These are phyloP conservation scores for Eucalyptus globulus DNA, from an alignment of 345 rosid species.

Conservation along the genomic window DNA sequence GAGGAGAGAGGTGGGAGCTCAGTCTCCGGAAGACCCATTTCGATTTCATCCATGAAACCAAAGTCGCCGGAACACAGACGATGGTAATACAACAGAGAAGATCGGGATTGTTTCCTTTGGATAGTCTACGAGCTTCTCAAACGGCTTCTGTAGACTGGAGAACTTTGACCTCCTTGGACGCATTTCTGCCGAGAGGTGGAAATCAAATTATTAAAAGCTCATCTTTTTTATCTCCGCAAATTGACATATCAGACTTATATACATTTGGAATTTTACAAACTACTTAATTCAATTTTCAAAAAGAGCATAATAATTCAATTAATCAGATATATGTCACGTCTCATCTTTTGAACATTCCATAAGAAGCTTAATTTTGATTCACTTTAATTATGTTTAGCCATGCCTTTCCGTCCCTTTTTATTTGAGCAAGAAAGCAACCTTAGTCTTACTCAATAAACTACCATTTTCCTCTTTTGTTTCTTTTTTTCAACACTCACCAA, in stretches of 20 bases:
- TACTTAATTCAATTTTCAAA: background rate
- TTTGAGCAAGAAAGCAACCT: background rate
- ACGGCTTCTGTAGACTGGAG: background rate
- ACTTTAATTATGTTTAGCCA: background rate
- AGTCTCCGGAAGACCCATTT: constrained; percentile 55
- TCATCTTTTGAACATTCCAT: background rate
- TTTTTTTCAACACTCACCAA: background rate
- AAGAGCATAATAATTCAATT: background rate
- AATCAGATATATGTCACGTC: rapidly evolving
- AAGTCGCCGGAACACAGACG: background rate
- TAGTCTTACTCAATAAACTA: background rate
- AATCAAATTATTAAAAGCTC: background rate
- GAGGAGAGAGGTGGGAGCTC: constrained; percentile 23
- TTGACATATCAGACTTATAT: background rate
- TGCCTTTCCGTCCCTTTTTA: background rate
- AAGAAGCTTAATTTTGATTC: background rate
- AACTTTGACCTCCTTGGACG: background rate
- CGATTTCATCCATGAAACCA: constrained; percentile 61
- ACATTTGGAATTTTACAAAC: background rate
- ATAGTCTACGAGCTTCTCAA: rapidly evolving
- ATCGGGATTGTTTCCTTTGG: no score
- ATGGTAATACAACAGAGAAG: rapidly evolving
- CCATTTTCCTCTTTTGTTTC: background rate
- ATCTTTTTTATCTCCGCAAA: background rate
- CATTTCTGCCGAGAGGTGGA: background rate